phyloP scores from a whole-genome alignment of 306 rosid species.

The Vigna unguiculata region DNA sequence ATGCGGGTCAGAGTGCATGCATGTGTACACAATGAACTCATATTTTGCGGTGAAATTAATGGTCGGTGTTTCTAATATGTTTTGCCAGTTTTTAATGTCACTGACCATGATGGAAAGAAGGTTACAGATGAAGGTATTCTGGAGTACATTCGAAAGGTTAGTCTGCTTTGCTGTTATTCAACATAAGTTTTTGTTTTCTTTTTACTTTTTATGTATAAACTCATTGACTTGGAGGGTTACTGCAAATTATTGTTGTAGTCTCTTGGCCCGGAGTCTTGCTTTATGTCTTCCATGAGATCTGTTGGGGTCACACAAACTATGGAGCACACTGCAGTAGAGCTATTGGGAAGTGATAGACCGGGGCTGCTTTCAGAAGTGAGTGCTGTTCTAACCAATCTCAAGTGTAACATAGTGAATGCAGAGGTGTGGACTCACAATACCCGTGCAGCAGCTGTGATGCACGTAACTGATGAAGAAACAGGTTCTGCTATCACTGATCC shows the following conservation, averaged over 20 bases:
- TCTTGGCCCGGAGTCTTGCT: constrained; percentile 85
- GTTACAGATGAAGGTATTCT: constrained; percentile 77
- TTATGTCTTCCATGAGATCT: constrained; percentile 68
- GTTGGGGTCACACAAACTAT: constrained; percentile 74
- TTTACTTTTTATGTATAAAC: not conserved
- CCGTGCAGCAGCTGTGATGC: constrained; percentile 86
- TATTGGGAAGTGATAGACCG: constrained; percentile 84
- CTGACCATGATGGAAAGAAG: constrained; percentile 89
- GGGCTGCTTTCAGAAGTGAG: constrained; percentile 90
- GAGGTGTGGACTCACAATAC: constrained; percentile 95
- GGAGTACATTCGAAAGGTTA: constrained; percentile 77
- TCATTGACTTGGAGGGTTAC: constrained; percentile 23
- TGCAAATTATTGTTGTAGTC: constrained; percentile 55
- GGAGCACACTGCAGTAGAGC: constrained; percentile 80
- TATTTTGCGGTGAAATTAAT: not conserved
- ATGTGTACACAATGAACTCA: not conserved
- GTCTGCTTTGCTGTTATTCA: constrained; percentile 39
- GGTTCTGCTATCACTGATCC: constrained; percentile 68
- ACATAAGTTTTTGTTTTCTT: constrained; percentile 21
- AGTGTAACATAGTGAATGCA: constrained; percentile 80
- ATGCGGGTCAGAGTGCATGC: not conserved
- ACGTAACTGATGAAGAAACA: constrained; percentile 68
- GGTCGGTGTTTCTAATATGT: not conserved
- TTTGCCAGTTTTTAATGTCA: constrained; percentile 85
- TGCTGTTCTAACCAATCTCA: constrained; percentile 82